Base-by-base conservation (phyloP, 2,329 filamentous ascomycete species). In the Colletotrichum scovillei region DNA sequence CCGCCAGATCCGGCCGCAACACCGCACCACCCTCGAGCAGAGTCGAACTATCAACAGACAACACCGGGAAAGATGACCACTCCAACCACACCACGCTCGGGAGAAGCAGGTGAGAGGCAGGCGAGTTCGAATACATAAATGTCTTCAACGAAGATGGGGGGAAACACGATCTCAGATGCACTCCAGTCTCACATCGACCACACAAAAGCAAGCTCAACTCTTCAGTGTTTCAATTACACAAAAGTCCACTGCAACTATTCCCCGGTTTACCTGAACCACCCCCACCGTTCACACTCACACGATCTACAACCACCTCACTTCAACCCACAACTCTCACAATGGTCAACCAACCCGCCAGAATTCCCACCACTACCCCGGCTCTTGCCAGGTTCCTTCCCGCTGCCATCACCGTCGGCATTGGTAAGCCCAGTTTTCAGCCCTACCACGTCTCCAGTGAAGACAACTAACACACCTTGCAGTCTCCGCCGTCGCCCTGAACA, bases 401-500 rank as follows among this genome's bases (percentile, higher is more conserved):
- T 19, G 66, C 60, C 66, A 65, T 73, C 59, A 73, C 70, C 16
- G 46, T 70, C 1, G 70, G 70, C 70, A 16, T 73, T 24, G 60
- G 72, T 72, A 24, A 67, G 68, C 16, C 35, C 35, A 42, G 6
- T 6, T 28, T 16, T 30, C n/a, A 16, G 26, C 38, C 9, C 12
- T 12, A 0, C 24, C 9, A 0, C 5, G 28, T 4, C n/a, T n/a
- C n/a, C 35, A 57, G 35, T 16, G 12, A 24, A 42, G 0, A 7
- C 5, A 1, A 16, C 70, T 73, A 63, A 73, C 63, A 12, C 0
- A 1, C 19, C 12, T n/a, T 5, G 5, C 38, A 73, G 72, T 72
- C 28, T 71, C 79, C 22, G 76, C 77, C 19, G 74, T 84, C 30
- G 81, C 70, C n/a, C 70, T 76, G 72, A 84, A 82, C 73, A 78